Base-by-base conservation (phyloP, 768 basidiomycete species). In the Phylloporus sp. region DNA sequence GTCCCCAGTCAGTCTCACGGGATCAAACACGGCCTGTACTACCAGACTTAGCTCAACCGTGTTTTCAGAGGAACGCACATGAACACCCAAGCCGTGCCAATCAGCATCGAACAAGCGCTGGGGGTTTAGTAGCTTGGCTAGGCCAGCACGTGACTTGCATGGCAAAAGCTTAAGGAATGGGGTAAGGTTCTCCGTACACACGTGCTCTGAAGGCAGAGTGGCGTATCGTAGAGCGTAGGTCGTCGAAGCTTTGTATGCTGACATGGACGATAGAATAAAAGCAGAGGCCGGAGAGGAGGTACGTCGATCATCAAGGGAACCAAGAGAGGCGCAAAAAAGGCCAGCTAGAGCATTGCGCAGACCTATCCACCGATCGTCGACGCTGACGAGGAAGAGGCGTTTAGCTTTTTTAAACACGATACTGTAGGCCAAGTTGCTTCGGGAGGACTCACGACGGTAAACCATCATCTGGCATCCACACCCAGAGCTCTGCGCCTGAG, bases 151-250 rank as follows among this genome's bases (percentile, higher is more conserved):
- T 6, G 89, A 84, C 63, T 97, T 91, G 75, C 95, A 98, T 0
- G 97, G 97, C 2, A 98, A 74, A 10, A 97, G 82, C 65, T 95
- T 93, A 52, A 97, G 77, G 72, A 98, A 97, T 0, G 97, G 95
- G 0, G 95, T 97, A 9, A 98, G 74, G 62, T 97, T 97, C 65
- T 98, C 97, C 5, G 95, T 98, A 65, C 95, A 99, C n/a, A 97
- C 88, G 59, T 85, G 76, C 64, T 95, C 91, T 4, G 85, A 89
- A 7, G 88, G 87, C 18, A 88, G 78, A 8, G 81, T 80, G 2
- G 88, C 90, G 59, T 94, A 86, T 53, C 85, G 83, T 23, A 92
- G 75, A 40, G 76, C 72, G 52, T 88, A 79, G 13, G 74, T 70
- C 10, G 66, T 56, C 26, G 73, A 36, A 18, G 43, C 15, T 11